Conservation (phyloP, 2,329 filamentous ascomycete species). For the Beauveria bassiana region DNA sequence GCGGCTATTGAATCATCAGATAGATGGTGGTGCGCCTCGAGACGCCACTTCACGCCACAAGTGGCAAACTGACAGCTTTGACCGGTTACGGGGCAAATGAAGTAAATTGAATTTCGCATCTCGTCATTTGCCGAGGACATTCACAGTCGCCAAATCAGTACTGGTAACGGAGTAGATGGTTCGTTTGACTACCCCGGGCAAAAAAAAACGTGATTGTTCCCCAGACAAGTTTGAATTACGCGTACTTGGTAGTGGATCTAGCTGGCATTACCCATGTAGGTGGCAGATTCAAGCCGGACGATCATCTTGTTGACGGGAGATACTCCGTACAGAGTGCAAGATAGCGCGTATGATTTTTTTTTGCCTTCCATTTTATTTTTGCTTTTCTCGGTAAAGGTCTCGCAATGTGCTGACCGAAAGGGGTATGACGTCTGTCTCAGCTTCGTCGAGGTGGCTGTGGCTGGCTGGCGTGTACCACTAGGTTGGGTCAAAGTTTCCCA, state of each 20-base stretch:
- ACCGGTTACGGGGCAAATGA: no score
- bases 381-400: no score
- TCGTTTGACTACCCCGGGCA: not conserved
- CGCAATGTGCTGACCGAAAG: not conserved
- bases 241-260: not conserved
- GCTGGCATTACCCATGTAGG: constrained; percentile 6
- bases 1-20: no score
- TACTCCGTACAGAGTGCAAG: not conserved
- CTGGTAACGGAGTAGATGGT: no score
- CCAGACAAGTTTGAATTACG: not conserved
- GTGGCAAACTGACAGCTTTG: no score
- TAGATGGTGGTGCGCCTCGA: no score
- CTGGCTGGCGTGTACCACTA: not conserved
- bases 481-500: not conserved
- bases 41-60: no score
- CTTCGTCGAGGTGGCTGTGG: not conserved
- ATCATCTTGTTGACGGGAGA: not conserved
- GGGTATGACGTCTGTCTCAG: not conserved
- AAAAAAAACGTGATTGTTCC: not conserved
- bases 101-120: no score
- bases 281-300: not conserved
- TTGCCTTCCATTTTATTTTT: not conserved
- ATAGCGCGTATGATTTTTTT: not conserved
- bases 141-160: no score
- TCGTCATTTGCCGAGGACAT: not conserved